phyloP scores from a whole-genome alignment of 176 grass and related monocot species.

The Oryza glumipatula region DNA sequence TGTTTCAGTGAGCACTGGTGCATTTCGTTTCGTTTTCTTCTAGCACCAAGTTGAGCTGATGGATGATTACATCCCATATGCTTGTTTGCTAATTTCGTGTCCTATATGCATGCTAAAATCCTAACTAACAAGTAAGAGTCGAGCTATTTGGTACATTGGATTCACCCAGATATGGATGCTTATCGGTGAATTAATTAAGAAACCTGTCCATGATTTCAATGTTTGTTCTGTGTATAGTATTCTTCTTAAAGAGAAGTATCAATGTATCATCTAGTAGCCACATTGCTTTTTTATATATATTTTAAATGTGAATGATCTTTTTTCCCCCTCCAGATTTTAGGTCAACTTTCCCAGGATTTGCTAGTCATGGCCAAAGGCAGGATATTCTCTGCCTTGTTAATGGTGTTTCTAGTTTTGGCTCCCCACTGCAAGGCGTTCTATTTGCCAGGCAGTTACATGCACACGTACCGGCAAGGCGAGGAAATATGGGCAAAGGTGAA shows the following conservation, averaged over 20 bases:
- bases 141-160: neutral
- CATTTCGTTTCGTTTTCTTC: neutral
- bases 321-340: slow-evolving; percentile 47
- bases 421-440: slow-evolving; percentile 64
- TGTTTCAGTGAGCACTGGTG: neutral
- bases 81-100: neutral
- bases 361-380: slow-evolving; percentile 56
- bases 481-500: slow-evolving; percentile 75
- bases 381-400: slow-evolving; percentile 45
- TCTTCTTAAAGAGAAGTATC: neutral
- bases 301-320: neutral
- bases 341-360: slow-evolving; percentile 22
- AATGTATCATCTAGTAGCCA: neutral
- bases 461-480: slow-evolving; percentile 63
- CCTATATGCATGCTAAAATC: neutral
- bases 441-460: slow-evolving; percentile 86
- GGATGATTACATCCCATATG: neutral
- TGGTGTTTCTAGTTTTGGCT: slow-evolving; percentile 31
- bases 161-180: neutral
- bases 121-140: neutral
- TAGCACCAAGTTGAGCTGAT: neutral
- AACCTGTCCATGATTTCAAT: neutral
- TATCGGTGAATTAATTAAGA: neutral
- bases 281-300: neutral
- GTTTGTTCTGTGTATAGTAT: neutral